These are phyloP conservation scores for Dentiscutata heterogama DNA, from an alignment of 371 early-diverging fungal genomes.

Conservation along the genomic window DNA sequence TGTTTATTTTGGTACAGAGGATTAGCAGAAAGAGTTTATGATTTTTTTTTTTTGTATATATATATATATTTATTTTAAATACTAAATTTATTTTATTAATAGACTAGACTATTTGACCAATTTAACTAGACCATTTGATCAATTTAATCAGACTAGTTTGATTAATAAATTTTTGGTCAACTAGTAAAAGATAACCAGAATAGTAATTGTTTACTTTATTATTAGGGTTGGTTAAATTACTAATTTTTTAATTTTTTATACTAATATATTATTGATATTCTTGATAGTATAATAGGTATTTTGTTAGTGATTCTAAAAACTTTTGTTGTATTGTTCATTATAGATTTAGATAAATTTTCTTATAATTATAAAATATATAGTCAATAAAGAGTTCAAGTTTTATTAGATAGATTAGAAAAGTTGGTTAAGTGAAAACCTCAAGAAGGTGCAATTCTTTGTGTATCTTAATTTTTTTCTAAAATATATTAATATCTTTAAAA, in stretches of 20 bases:
- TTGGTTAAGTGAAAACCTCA: constrained; percentile 22
- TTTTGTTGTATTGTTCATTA: constrained; percentile 13
- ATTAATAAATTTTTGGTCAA: too few species aligned
- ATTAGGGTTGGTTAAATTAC: too few species aligned
- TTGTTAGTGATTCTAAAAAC: constrained; percentile 5
- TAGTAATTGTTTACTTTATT: too few species aligned
- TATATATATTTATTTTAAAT: too few species aligned
- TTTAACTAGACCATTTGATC: too few species aligned
- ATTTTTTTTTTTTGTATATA: too few species aligned
- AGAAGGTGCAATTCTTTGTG: constrained; percentile 1
- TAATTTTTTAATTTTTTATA: constrained; percentile 15
- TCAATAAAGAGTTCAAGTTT: neutral
- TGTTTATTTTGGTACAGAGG: too few species aligned
- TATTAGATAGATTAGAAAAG: constrained; percentile 26
- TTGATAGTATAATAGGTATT: constrained; percentile 17
- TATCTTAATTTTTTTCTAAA: constrained; percentile 24
- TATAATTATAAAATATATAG: constrained; percentile 1
- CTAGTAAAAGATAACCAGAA: too few species aligned
- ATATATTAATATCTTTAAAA: constrained; percentile 22
- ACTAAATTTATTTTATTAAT: too few species aligned
- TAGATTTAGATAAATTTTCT: neutral
- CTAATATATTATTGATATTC: constrained; percentile 28
- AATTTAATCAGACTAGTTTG: too few species aligned
- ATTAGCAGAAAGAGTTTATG: too few species aligned
- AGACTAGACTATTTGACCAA: too few species aligned